Conservation (phyloP, 495 filamentous ascomycete species). For the Aspergillus panamensis region DNA sequence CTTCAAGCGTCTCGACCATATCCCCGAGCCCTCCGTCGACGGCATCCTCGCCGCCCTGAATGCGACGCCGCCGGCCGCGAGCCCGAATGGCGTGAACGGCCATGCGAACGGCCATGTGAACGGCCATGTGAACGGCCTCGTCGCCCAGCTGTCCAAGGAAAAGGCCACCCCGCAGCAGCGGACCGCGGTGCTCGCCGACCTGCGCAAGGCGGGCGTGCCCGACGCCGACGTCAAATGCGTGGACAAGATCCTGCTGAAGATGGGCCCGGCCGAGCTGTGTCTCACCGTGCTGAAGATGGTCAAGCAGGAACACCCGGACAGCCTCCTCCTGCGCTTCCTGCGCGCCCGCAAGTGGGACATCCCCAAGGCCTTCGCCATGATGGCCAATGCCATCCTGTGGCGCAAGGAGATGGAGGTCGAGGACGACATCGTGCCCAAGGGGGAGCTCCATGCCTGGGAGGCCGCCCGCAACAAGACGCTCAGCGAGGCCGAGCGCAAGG, state of each 20-base stretch:
- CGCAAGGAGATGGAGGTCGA: constrained; percentile 75
- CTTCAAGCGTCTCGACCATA: constrained; percentile 23
- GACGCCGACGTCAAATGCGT: background rate
- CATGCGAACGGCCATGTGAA: constrained; percentile 50
- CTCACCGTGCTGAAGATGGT: constrained; percentile 90
- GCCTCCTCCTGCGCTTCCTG: constrained; percentile 83
- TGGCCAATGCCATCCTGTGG: constrained; percentile 92
- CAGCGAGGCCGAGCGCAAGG: constrained; percentile 56
- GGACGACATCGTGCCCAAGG: constrained; percentile 75
- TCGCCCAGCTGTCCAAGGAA: background rate
- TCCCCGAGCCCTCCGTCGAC: constrained; percentile 58
- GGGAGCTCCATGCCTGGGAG: constrained; percentile 63
- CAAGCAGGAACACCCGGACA: constrained; percentile 92
- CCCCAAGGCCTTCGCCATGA: constrained; percentile 87
- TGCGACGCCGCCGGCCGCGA: background rate
- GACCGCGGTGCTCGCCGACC: background rate
- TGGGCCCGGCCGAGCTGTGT: constrained; percentile 73
- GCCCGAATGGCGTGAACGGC: constrained; percentile 27
- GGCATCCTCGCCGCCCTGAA: constrained; percentile 4
- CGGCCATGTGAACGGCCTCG: constrained; percentile 31
- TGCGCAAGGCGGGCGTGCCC: background rate
- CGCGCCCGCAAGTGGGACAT: constrained; percentile 95
- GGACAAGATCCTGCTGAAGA: constrained; percentile 17
- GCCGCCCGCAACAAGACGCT: constrained; percentile 48
- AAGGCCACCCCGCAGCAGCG: background rate